Percentiles rank a stretch among this genome's conserved stretches.
Conservation (phyloP, 2,329 filamentous ascomycete genomes). For the Neopestalotiopsis rosae region DNA sequence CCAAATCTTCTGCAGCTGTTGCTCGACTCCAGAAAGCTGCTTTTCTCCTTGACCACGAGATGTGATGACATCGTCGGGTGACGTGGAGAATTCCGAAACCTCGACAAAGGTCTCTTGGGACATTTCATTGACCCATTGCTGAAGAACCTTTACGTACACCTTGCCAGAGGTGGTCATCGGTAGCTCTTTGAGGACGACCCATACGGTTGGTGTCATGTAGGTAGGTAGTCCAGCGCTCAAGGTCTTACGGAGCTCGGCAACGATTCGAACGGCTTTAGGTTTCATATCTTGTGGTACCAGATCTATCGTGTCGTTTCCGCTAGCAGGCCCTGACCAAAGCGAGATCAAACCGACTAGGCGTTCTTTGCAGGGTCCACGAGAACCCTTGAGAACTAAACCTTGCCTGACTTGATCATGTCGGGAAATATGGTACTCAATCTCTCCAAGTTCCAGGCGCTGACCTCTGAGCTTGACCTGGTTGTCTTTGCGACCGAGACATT, state of each 20-base stretch:
- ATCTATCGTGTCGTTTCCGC: neutral
- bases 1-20: conserved; percentile 9
- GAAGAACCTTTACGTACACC: conserved; percentile 17
- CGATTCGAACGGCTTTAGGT: neutral
- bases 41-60: neutral
- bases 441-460: conserved; percentile 18
- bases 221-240: conserved; percentile 5
- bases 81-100: conserved; percentile 2
- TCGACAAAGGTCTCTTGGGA: conserved; percentile 12
- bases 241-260: conserved; percentile 7
- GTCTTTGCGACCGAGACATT: conserved; percentile 18
- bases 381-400: conserved; percentile 6
- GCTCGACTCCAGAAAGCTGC: conserved; percentile 4
- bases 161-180: conserved; percentile 17
- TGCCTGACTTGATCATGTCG: conserved; percentile 5
- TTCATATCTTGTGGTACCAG: neutral
- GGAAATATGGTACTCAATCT: conserved; percentile 20
- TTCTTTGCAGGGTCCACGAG: conserved; percentile 12
- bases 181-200: conserved; percentile 15
- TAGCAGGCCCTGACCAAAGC: neutral
- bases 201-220: conserved; percentile 19
- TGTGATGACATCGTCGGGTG: neutral
- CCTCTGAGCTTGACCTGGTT: conserved; percentile 20
- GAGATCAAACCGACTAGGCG: conserved; percentile 14
- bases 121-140: conserved; percentile 18